A percentile compares a stretch with the other conserved stretches of the same genome.
phyloP scores from a whole-genome alignment of 225 moss, liverwort and hornwort genomes.

The Pseudoscleropodium purum region DNA sequence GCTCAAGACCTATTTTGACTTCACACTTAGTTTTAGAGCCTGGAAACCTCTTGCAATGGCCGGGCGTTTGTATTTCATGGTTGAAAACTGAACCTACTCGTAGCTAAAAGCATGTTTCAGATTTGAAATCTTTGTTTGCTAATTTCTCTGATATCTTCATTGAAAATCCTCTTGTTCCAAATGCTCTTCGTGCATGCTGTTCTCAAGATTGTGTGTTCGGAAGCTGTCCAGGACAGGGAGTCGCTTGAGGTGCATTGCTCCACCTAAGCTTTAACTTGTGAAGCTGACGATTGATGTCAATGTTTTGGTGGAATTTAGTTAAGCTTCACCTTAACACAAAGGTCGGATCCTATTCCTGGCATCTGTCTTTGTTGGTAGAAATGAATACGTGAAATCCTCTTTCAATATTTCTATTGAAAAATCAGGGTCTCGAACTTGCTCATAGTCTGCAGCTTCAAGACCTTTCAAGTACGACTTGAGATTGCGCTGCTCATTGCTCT shows the following conservation, averaged over 20 bases:
- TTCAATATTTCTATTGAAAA: too few species aligned
- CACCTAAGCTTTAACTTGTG: neutral
- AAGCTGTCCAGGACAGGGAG: neutral
- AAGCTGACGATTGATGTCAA: neutral
- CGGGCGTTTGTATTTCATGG: neutral
- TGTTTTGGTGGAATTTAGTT: too few species aligned
- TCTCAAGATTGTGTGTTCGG: too few species aligned
- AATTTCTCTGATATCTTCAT: neutral
- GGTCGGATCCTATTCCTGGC: too few species aligned
- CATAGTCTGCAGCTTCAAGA: too few species aligned
- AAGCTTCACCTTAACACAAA: too few species aligned
- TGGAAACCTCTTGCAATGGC: too few species aligned
- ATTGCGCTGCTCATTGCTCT: neutral
- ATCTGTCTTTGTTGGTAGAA: too few species aligned
- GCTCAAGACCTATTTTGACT: too few species aligned
- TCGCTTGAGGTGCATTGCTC: slow-evolving; percentile 12
- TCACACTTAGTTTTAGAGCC: too few species aligned
- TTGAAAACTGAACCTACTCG: neutral
- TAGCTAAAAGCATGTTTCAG: neutral
- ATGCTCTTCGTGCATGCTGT: neutral
- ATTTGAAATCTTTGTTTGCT: neutral
- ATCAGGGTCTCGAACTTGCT: too few species aligned
- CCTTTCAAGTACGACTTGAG: neutral
- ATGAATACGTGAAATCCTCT: too few species aligned
- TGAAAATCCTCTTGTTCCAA: slow-evolving; percentile 14